Base-by-base conservation (phyloP, 2,329 filamentous ascomycete genomes). In the Leptoxyphium fumago region DNA sequence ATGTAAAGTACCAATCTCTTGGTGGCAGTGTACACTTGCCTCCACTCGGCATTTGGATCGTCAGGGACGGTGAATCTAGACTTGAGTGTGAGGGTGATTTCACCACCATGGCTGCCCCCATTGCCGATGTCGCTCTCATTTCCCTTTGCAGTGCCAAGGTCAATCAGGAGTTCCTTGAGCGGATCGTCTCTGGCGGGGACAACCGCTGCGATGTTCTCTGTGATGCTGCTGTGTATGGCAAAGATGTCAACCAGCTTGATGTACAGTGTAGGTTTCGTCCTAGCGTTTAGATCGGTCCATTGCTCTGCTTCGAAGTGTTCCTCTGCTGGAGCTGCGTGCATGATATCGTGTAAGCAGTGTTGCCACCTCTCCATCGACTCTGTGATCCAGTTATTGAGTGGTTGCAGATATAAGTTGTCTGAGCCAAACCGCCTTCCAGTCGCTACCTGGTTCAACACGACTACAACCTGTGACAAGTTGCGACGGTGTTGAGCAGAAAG, bases 201-300 rank as follows among this genome's bases (percentile, higher is more conserved):
- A 48, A 96, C 79, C 45, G 72, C 71, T 5, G 79, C 69, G 41
- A 95, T 75, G 54, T 96, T 86, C 18, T 80, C 73, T 2, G 85
- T 80, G 44, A 96, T 75, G 17, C 96, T 73, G 50, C 82, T 86
- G 65, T 98, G 93, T 46, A 98, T 89, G 41, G 89, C 84, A 61
- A 98, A 96, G 45, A 98, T 88, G 61, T 98, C 91, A 13, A 84
- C 77, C 77, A 98, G 89, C 68, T 98, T 98, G 70, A 98, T 94
- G 68, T 96, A 98, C n/a, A 98, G 72, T 0, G 89, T 96, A 6
- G 91, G 91, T 64, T 94, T 94, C 50, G 87, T 91, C 62, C 93
- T 88, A 45, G 89, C 84, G 60, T 96, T 96, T 6, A 98, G 74
- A 58, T 98, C 91, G 60, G 95, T 96, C 75, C 91, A 98, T 61